phyloP scores from a whole-genome alignment of 129 eudicot genomes.

The Smallanthus sonchifolius region DNA sequence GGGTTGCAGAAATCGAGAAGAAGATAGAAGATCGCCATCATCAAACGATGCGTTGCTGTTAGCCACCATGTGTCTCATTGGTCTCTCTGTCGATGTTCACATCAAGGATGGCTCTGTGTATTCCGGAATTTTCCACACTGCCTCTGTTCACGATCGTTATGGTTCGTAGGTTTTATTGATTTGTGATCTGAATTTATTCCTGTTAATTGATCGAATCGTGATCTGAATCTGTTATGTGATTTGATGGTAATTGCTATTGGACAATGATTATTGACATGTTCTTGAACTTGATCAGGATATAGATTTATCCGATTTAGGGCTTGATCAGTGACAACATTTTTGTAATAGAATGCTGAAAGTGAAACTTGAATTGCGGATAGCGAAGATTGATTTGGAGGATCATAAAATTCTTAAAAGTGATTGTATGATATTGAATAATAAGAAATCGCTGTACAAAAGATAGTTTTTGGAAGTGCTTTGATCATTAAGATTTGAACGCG shows the following conservation, averaged over 20 bases:
- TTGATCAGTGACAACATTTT: neutral
- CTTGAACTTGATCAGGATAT: neutral
- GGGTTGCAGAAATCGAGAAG: slow-evolving; percentile 46
- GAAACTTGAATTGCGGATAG: neutral
- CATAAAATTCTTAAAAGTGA: neutral
- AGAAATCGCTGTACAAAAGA: neutral
- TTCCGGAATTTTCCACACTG: slow-evolving; percentile 46
- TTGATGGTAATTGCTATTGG: neutral
- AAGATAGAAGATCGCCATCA: slow-evolving; percentile 22
- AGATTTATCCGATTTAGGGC: neutral
- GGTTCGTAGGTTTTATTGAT: slow-evolving; percentile 63
- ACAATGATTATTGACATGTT: neutral
- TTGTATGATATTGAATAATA: neutral
- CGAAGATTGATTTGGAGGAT: neutral
- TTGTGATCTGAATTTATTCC: slow-evolving; percentile 41
- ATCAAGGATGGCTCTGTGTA: slow-evolving; percentile 16
- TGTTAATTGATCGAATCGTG: neutral
- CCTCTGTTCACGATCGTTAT: slow-evolving; percentile 48
- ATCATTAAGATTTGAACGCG: neutral
- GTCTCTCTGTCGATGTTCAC: slow-evolving; percentile 74
- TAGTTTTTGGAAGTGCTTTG: neutral
- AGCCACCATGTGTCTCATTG: slow-evolving; percentile 77
- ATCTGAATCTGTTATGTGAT: slow-evolving; percentile 2
- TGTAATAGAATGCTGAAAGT: neutral
- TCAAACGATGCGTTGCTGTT: slow-evolving; percentile 59